Percentiles rank a stretch among this genome's conserved stretches.
Evolutionary conservation across 768 basidiomycete species (phyloP).

Genomic region (Trametes punicea): DNA sequence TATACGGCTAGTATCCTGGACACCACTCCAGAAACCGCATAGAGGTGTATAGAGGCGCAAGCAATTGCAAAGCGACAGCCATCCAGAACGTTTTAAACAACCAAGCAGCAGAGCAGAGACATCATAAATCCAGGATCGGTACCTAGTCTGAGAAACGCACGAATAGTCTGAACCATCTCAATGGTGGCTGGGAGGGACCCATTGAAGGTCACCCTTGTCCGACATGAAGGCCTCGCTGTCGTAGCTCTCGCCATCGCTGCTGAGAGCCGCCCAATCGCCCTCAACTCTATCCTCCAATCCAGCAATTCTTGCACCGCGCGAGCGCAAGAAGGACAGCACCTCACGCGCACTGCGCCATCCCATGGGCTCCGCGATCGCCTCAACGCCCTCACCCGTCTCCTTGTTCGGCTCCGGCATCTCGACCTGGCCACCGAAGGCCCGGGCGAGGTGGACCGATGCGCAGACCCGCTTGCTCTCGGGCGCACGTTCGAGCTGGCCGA

Average conservation of each 20-base stretch:
- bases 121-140: no score
- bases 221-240: conserved; percentile 18
- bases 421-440: conserved; percentile 38
- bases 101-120: neutral
- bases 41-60: no score
- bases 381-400: conserved; percentile 23
- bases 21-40: neutral
- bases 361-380: conserved; percentile 16
- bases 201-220: conserved; percentile 13
- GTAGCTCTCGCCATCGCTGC: conserved; percentile 53
- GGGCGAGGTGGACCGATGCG: conserved; percentile 48
- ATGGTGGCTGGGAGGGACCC: conserved; percentile 14
- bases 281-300: conserved; percentile 43
- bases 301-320: conserved; percentile 68
- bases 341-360: conserved; percentile 70
- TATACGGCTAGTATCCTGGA: conserved; percentile 4
- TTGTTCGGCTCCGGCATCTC: conserved; percentile 29
- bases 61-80: no score
- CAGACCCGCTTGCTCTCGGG: conserved; percentile 45
- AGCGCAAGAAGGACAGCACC: conserved; percentile 66
- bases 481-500: conserved; percentile 54
- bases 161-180: neutral
- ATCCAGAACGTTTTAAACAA: neutral
- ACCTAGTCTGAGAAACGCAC: no score
- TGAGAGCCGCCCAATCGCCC: conserved; percentile 72